Evolutionary conservation across 495 filamentous ascomycete species (phyloP).

Genomic region (Penicillium cosmopolitanum): DNA sequence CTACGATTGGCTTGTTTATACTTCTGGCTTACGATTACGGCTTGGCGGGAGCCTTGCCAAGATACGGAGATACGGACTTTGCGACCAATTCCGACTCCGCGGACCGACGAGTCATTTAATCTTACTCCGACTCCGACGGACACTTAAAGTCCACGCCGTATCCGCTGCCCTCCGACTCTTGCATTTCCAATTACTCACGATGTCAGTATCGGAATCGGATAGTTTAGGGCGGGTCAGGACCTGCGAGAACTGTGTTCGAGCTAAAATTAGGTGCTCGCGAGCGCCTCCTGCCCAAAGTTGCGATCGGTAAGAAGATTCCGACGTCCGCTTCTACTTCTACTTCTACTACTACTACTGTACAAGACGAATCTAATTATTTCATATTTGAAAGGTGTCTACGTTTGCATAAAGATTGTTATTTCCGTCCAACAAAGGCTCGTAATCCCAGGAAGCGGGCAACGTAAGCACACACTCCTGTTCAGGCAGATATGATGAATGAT

Average conservation of each 20-base stretch:
- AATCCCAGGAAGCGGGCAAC: slow-evolving; percentile 17
- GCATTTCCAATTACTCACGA: not conserved
- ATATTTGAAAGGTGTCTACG: slow-evolving; percentile 18
- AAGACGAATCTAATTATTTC: no score
- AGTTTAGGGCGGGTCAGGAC: slow-evolving; percentile 15
- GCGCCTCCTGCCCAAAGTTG: slow-evolving; percentile 13
- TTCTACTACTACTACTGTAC: not conserved
- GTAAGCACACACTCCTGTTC: slow-evolving; percentile 13
- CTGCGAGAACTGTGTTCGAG: slow-evolving; percentile 24
- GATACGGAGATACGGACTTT: slow-evolving; percentile 17
- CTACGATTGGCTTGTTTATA: slow-evolving; percentile 8
- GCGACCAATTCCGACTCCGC: not conserved
- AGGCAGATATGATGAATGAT: not conserved
- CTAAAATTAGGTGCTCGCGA: slow-evolving; percentile 24
- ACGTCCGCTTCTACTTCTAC: not conserved
- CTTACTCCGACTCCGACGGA: slow-evolving; percentile 19
- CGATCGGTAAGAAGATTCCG: slow-evolving; percentile 19
- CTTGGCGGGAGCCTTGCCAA: slow-evolving; percentile 10
- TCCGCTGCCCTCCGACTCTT: not conserved
- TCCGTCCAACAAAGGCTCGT: slow-evolving; percentile 20
- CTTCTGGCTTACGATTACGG: slow-evolving; percentile 2
- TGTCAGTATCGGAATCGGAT: not conserved
- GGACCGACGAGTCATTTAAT: not conserved
- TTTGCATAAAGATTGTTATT: slow-evolving; percentile 26
- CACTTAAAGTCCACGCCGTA: slow-evolving; percentile 12